Base-by-base conservation (phyloP, 2,329 filamentous ascomycete species). In the Fusarium nisikadoi region DNA sequence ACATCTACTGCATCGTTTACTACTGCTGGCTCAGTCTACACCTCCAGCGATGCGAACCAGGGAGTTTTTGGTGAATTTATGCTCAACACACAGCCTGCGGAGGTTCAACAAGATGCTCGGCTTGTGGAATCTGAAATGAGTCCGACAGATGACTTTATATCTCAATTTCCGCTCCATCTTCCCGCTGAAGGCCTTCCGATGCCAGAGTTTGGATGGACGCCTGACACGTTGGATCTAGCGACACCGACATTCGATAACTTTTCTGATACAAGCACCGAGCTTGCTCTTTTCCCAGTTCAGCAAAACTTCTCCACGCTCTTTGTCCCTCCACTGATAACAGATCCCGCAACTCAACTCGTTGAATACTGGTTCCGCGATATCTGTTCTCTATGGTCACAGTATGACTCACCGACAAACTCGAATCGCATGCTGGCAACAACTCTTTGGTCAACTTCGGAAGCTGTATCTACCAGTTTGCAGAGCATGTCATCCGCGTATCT, bases 401-500 rank as follows among this genome's bases (percentile, higher is more conserved):
- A 81, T 45, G 82, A 84, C 70, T 84, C 82, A 6, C 74, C 78
- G 3, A 72, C 77, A 41, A 84, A 83, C 41, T 78, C 81, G 19
- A 83, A 83, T 57, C 80, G 82, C 2, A 80, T 76, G 47, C 74
- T 84, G 6, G 82, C 82, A 9, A 77, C 77, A 3, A 76, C 78
- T 4, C 68, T 81, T 1, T 83, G 82, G 82, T 77, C 80, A 1
- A 78, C 77, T 8, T 83, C 81, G 1, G 79, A 81, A 23, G 76
- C 82, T 6, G 81, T 84, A 1, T 82, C 80, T 13, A 81, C 78
- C 23, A 79, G 80, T n/a, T 77, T 84, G 16, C 81, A 84, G 39
- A 82, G 81, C 71, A 84, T 84, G 82, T 82, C 82, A 0, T 81
- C 82, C 1, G 78, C 79, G 0, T 83, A 80, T 19, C 71, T 84